A percentile compares a stretch with the other conserved stretches of the same genome.
Evolutionary conservation across 1,139 yeast genomes (phyloP).

Genomic region (Lodderomyces jiufengensis): DNA sequence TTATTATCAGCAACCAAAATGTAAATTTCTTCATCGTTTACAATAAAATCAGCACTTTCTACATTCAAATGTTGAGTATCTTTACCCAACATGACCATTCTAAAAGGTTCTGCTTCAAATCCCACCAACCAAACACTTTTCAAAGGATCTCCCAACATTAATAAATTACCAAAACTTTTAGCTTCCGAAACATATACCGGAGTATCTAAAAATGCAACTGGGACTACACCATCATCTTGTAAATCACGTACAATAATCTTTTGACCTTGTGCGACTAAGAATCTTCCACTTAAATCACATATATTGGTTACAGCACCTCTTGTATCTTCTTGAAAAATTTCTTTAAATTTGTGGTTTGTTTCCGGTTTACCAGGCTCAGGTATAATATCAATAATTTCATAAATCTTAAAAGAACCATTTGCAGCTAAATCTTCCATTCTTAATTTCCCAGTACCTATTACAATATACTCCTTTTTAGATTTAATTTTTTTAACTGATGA

Average conservation of each 20-base stretch:
- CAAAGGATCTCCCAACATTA: conserved; percentile 75
- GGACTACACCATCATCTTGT: conserved; percentile 80
- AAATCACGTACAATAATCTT: conserved; percentile 78
- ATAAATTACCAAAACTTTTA: conserved; percentile 76
- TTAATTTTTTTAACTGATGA: conserved; percentile 48
- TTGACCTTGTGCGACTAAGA: conserved; percentile 85
- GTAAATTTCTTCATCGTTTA: conserved; percentile 64
- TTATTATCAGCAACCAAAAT: conserved; percentile 70
- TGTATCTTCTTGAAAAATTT: conserved; percentile 69
- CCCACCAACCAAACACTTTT: conserved; percentile 84
- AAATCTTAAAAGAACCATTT: conserved; percentile 73
- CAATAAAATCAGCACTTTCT: conserved; percentile 66
- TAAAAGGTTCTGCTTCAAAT: conserved; percentile 91
- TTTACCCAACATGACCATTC: conserved; percentile 77
- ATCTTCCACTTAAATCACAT: conserved; percentile 79
- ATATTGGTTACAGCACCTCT: conserved; percentile 84
- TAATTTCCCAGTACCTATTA: conserved; percentile 74
- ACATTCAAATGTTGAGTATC: conserved; percentile 66
- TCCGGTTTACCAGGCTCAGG: conserved; percentile 91
- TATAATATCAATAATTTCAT: conserved; percentile 76
- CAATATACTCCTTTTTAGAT: conserved; percentile 63
- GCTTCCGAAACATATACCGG: conserved; percentile 76
- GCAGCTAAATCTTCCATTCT: conserved; percentile 83
- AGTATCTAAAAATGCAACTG: conserved; percentile 90
- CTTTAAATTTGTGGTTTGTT: conserved; percentile 73